A percentile compares a stretch with the other conserved stretches of the same genome.
Evolutionary conservation across 2,329 filamentous ascomycete genomes (phyloP).

Genomic region (Penicillium sp.): DNA sequence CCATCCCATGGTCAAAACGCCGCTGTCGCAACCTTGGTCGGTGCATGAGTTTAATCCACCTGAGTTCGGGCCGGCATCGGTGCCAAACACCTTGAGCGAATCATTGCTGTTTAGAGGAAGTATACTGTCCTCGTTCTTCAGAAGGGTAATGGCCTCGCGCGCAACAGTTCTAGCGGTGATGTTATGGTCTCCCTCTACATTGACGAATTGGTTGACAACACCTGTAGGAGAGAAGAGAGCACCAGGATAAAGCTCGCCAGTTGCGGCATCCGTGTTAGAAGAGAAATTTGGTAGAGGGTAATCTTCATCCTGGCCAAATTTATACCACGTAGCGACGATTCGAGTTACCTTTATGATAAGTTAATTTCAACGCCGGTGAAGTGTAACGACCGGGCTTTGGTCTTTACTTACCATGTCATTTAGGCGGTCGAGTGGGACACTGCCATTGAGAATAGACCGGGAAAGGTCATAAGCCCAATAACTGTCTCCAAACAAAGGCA

Average conservation of each 20-base stretch:
- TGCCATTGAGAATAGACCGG: conserved; percentile 57
- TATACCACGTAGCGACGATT: conserved; percentile 59
- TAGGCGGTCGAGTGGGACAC: conserved; percentile 56
- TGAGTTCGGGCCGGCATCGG: conserved; percentile 54
- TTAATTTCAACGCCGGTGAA: too few relatives aligned
- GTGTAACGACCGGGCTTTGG: neutral
- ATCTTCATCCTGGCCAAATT: conserved; percentile 57
- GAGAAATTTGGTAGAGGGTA: conserved; percentile 61
- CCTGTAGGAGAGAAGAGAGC: conserved; percentile 61
- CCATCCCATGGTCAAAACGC: conserved; percentile 75
- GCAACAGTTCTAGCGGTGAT: conserved; percentile 53
- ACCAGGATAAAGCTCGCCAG: conserved; percentile 58
- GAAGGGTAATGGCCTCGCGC: conserved; percentile 56
- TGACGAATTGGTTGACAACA: conserved; percentile 68
- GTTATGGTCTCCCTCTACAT: conserved; percentile 56
- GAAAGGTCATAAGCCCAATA: conserved; percentile 60
- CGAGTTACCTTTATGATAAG: conserved; percentile 48
- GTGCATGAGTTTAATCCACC: conserved; percentile 66
- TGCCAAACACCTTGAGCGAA: conserved; percentile 49
- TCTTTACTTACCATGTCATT: conserved; percentile 47
- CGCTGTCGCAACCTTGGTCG: conserved; percentile 68
- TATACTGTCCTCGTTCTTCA: conserved; percentile 64
- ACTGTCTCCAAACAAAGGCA: conserved; percentile 54
- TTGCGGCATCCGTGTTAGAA: conserved; percentile 56
- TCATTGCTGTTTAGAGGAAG: conserved; percentile 48